Percentiles rank a stretch among this genome's conserved stretches.
These are phyloP conservation scores for Bipolaris zeicola DNA, from an alignment of 2,329 filamentous ascomycete genomes.

Conservation along the genomic window DNA sequence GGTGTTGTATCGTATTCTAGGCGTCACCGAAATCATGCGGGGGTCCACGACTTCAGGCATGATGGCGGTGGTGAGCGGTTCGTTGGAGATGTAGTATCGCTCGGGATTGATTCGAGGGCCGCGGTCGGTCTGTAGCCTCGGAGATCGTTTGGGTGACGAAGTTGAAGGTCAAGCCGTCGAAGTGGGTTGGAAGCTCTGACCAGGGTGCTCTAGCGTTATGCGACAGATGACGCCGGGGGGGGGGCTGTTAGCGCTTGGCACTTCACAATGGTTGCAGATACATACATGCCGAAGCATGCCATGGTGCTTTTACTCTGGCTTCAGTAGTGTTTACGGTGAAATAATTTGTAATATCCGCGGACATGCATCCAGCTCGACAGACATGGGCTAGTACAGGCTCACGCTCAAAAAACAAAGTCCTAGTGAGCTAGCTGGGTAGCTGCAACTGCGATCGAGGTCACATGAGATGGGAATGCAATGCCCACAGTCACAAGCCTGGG, in stretches of 20 bases:
- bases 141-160: conserved; percentile 27
- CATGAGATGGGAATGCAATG: not conserved
- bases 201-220: conserved; percentile 21
- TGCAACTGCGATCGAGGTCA: not conserved
- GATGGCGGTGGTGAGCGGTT: conserved; percentile 34
- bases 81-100: conserved; percentile 21
- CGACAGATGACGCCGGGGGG: conserved; percentile 18
- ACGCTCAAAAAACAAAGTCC: not conserved
- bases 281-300: not conserved
- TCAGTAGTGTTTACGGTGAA: not conserved
- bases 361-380: not conserved
- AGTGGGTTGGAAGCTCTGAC: conserved; percentile 37
- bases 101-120: conserved; percentile 22
- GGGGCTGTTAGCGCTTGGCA: conserved; percentile 8
- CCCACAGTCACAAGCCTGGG: not conserved
- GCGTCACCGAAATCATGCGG: conserved; percentile 64
- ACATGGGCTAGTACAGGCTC: not conserved
- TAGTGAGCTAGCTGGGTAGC: not conserved
- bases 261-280: conserved; percentile 1
- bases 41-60: conserved; percentile 52
- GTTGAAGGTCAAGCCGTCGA: conserved; percentile 30
- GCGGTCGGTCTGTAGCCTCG: conserved; percentile 26
- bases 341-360: not conserved
- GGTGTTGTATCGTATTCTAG: conserved; percentile 92
- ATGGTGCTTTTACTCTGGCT: not conserved